A percentile compares a stretch with the other conserved stretches of the same genome.
phyloP scores from a whole-genome alignment of 257 asterid genomes.

The Rhazya stricta region DNA sequence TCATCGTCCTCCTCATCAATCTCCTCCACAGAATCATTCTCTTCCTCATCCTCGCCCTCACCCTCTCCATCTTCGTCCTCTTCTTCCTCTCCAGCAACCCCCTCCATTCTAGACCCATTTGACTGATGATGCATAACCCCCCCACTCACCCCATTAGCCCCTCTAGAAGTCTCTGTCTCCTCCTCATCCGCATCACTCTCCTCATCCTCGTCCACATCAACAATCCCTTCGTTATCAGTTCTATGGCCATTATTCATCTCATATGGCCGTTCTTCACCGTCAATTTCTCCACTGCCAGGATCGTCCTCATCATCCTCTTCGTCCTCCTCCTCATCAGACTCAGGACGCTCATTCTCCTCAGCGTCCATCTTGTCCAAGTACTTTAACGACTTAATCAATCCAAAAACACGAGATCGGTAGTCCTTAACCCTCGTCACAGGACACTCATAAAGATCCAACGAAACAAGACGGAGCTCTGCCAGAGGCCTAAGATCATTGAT shows the following conservation, averaged over 20 bases:
- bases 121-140: constrained; percentile 36
- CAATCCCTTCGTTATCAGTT: constrained; percentile 60
- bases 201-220: constrained; percentile 89
- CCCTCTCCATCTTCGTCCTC: constrained; percentile 37
- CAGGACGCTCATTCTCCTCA: constrained; percentile 90
- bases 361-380: constrained; percentile 94
- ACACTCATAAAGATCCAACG: constrained; percentile 93
- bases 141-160: constrained; percentile 29
- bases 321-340: constrained; percentile 86
- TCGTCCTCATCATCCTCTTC: constrained; percentile 64
- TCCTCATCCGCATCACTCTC: constrained; percentile 89
- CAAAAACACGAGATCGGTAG: constrained; percentile 80
- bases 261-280: constrained; percentile 55
- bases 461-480: constrained; percentile 73
- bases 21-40: constrained; percentile 65
- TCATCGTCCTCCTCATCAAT: constrained; percentile 61
- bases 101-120: constrained; percentile 58
- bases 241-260: constrained; percentile 50
- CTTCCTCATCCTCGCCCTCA: constrained; percentile 38
- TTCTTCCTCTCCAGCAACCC: constrained; percentile 40
- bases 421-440: constrained; percentile 85
- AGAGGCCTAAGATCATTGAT: constrained; percentile 72
- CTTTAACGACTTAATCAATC: constrained; percentile 72
- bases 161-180: constrained; percentile 61
- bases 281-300: constrained; percentile 90